These are phyloP conservation scores for Wickerhamomyces alni DNA, from an alignment of 805 yeast genomes.

Conservation along the genomic window DNA sequence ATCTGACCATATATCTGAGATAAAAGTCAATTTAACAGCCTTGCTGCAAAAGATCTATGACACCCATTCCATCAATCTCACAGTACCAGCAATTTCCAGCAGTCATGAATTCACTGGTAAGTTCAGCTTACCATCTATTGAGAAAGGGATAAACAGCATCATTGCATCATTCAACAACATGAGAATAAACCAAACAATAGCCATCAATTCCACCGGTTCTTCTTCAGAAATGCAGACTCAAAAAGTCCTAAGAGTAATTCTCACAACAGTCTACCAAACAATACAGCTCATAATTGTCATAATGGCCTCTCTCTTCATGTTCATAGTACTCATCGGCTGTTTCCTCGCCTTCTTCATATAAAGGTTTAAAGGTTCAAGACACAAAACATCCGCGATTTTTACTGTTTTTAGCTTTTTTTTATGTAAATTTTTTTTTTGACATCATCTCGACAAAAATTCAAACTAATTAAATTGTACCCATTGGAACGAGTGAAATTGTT, in stretches of 20 bases:
- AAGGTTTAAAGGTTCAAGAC: background rate
- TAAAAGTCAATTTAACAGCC: background rate
- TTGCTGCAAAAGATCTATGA: background rate
- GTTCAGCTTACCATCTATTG: background rate
- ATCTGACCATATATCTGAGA: background rate
- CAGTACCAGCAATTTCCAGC: background rate
- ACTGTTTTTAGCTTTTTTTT: too few relatives aligned
- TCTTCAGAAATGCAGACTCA: background rate
- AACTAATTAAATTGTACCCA: too few relatives aligned
- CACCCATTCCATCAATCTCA: background rate
- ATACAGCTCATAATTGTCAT: background rate
- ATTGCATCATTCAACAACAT: background rate
- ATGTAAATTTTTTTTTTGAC: too few relatives aligned
- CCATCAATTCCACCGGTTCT: background rate
- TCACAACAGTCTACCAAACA: background rate
- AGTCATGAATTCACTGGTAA: too few relatives aligned
- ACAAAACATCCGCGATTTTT: too few relatives aligned
- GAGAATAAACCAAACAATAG: background rate
- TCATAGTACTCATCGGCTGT: slow-evolving; percentile 5
- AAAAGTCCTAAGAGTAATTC: background rate
- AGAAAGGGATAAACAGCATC: background rate
- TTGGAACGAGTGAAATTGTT: too few relatives aligned
- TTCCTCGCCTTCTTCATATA: slow-evolving; percentile 7
- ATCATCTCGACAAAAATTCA: too few relatives aligned
- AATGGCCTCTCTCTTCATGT: background rate